These are phyloP conservation scores for Aspergillus uvarum DNA, from an alignment of 2,329 filamentous ascomycete species.

Conservation along the genomic window DNA sequence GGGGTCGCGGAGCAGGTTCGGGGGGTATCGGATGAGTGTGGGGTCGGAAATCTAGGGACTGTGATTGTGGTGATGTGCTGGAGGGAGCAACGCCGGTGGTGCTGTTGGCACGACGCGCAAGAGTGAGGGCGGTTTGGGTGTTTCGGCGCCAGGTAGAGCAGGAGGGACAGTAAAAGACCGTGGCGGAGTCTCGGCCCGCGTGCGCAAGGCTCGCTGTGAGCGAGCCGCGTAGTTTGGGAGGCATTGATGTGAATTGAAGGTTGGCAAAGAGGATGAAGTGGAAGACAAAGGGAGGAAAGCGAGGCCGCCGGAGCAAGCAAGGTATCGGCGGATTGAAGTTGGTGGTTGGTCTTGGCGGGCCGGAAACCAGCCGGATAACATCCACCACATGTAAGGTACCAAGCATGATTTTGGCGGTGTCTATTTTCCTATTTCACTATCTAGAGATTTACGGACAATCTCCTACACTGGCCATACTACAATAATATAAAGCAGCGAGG, in stretches of 20 bases:
- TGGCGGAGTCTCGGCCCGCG: slow-evolving; percentile 21
- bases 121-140: slow-evolving; percentile 15
- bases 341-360: slow-evolving; percentile 4
- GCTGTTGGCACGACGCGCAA: slow-evolving; percentile 26
- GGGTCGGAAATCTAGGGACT: slow-evolving; percentile 25
- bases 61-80: slow-evolving; percentile 1
- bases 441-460: neutral
- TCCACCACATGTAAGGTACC: neutral
- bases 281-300: slow-evolving; percentile 1
- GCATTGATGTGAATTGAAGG: slow-evolving; percentile 34
- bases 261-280: slow-evolving; percentile 7
- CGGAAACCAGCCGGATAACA: neutral
- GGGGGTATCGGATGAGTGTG: slow-evolving; percentile 37
- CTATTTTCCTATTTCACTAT: neutral
- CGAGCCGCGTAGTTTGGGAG: slow-evolving; percentile 39
- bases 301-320: neutral
- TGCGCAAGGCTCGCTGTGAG: slow-evolving; percentile 36
- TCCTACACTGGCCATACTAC: no score
- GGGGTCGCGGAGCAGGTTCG: neutral
- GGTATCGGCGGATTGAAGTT: slow-evolving; percentile 11
- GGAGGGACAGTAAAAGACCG: slow-evolving; percentile 42
- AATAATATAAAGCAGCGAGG: no score
- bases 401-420: neutral
- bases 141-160: slow-evolving; percentile 39
- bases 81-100: slow-evolving; percentile 14